Conservation (phyloP, 768 basidiomycete species). For the Lactifluus subvellereus region DNA sequence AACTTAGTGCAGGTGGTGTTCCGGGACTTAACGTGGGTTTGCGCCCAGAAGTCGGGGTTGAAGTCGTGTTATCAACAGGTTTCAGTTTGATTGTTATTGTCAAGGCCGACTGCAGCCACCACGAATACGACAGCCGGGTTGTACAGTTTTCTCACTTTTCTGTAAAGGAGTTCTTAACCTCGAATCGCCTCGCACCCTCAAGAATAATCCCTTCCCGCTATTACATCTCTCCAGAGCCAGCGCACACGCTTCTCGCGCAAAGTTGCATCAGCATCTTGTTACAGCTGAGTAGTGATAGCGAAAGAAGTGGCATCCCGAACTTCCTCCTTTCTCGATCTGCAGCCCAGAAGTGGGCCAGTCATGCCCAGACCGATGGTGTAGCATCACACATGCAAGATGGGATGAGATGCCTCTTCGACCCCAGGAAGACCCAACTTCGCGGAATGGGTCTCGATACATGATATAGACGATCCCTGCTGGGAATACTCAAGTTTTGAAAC, state of each 20-base stretch:
- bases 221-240: not conserved
- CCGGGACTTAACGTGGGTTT: not conserved
- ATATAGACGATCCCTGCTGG: not conserved
- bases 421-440: not conserved
- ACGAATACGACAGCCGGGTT: not conserved
- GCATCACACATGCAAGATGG: not conserved
- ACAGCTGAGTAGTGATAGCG: not conserved
- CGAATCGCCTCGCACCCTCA: not conserved
- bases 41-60: not conserved
- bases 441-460: not conserved
- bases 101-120: not conserved
- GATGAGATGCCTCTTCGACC: constrained; percentile 3
- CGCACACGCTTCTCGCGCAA: constrained; percentile 3
- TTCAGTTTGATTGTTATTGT: not conserved
- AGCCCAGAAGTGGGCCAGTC: not conserved
- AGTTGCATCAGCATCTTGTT: not conserved
- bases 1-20: not conserved
- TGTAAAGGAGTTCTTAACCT: constrained; percentile 8
- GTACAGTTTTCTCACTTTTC: constrained; percentile 11
- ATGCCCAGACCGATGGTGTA: not conserved
- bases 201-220: not conserved
- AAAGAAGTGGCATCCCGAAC: not conserved
- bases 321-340: not conserved
- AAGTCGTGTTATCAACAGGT: not conserved
- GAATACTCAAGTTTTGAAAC: not conserved